Conservation (phyloP, 306 rosid genomes). For the Rubus parviflorus region DNA sequence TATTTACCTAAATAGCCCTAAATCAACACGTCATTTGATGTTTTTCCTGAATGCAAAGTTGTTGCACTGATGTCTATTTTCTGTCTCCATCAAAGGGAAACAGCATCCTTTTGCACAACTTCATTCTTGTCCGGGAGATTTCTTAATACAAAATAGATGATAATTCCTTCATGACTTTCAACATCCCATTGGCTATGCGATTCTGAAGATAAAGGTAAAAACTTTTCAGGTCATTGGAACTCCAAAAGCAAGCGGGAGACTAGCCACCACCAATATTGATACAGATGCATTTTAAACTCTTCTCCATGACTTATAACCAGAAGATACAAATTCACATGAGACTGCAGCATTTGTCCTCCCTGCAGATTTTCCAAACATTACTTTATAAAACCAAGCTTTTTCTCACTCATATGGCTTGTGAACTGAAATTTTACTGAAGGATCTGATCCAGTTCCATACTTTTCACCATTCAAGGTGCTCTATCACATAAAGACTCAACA, state of each 20-base stretch:
- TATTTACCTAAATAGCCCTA: too few relatives aligned
- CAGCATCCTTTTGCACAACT: constrained; percentile 54
- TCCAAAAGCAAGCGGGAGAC: constrained; percentile 86
- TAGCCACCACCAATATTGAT: constrained; percentile 72
- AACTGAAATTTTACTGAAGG: constrained; percentile 50
- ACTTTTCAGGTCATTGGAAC: constrained; percentile 82
- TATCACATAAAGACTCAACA: constrained; percentile 54
- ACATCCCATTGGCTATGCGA: constrained; percentile 49
- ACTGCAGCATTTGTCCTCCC: constrained; percentile 73
- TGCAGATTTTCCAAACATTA: constrained; percentile 85
- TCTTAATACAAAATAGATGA: constrained; percentile 65
- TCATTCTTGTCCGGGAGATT: constrained; percentile 49
- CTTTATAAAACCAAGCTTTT: constrained; percentile 64
- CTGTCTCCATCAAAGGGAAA: constrained; percentile 70
- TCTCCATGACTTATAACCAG: constrained; percentile 42
- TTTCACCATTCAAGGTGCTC: constrained; percentile 42
- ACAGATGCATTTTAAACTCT: constrained; percentile 66
- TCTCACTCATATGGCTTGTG: constrained; percentile 50
- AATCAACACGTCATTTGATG: constrained; percentile 72
- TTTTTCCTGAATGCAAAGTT: constrained; percentile 82
- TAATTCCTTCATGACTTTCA: constrained; percentile 58
- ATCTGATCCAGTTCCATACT: constrained; percentile 27
- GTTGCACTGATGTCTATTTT: constrained; percentile 69
- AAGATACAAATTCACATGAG: constrained; percentile 64
- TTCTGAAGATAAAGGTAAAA: constrained; percentile 67